Evolutionary conservation across 148 eudicot genomes (phyloP).

Genomic region (Beta vulgaris): DNA sequence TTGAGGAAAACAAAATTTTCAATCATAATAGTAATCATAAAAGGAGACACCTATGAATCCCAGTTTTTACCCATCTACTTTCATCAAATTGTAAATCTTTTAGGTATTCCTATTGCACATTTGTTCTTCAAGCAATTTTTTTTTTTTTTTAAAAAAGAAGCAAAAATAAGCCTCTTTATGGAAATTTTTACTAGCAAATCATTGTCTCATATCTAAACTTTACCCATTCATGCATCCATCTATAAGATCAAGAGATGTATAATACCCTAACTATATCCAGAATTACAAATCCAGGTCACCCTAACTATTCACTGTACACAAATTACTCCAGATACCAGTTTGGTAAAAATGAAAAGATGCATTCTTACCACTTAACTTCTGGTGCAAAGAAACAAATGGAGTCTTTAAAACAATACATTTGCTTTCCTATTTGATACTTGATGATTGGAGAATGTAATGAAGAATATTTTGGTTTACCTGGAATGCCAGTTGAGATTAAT

Average conservation of each 20-base stretch:
- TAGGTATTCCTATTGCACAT: too few species aligned
- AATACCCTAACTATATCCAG: background rate
- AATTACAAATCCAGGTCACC: background rate
- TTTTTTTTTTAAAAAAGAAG: too few species aligned
- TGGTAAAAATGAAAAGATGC: background rate
- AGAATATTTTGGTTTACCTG: constrained; percentile 39
- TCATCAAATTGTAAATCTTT: background rate
- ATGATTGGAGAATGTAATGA: background rate
- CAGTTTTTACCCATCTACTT: background rate
- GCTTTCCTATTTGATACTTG: background rate
- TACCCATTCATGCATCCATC: too few species aligned
- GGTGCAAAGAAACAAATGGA: background rate
- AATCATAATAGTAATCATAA: background rate
- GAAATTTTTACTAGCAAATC: too few species aligned
- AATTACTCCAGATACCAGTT: background rate
- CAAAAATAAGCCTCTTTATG: too few species aligned
- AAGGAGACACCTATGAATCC: background rate
- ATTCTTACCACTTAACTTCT: background rate
- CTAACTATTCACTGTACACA: background rate
- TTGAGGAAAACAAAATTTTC: too few species aligned
- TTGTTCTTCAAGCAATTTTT: too few species aligned
- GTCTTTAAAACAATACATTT: too few species aligned
- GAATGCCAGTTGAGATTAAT: constrained; percentile 20
- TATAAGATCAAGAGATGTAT: background rate
- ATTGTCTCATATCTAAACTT: background rate